phyloP scores from a whole-genome alignment of 805 yeast species.

The Nakazawaea ishiwadae region DNA sequence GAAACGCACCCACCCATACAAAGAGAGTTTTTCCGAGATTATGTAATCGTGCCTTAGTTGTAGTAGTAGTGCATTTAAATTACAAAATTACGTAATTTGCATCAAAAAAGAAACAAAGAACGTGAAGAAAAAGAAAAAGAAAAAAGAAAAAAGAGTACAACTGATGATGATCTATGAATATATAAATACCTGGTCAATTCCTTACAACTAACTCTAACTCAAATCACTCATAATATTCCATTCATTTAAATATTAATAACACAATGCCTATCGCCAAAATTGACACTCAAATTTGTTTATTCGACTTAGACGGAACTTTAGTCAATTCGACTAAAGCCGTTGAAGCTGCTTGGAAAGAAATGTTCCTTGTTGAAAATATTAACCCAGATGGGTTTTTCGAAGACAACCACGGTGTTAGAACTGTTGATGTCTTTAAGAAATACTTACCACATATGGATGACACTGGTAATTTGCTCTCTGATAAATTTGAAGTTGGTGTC shows the following conservation, averaged over 20 bases:
- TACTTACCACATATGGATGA: slow-evolving; percentile 74
- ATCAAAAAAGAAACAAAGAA: background rate
- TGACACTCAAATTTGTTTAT: slow-evolving; percentile 33
- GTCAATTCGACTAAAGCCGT: slow-evolving; percentile 81
- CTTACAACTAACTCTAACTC: too few species aligned
- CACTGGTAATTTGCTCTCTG: slow-evolving; percentile 51
- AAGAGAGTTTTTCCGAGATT: background rate
- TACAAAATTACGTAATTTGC: too few species aligned
- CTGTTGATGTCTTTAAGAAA: slow-evolving; percentile 69
- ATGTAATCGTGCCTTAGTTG: background rate
- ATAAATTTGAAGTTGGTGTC: slow-evolving; percentile 56
- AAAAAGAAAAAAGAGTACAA: background rate
- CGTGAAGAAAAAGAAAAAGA: background rate
- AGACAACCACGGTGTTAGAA: slow-evolving; percentile 80
- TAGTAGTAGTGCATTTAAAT: background rate
- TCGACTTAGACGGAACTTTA: slow-evolving; percentile 86
- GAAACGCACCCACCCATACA: background rate
- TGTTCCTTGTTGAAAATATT: slow-evolving; percentile 61
- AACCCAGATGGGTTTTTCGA: slow-evolving; percentile 67
- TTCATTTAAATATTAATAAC: background rate
- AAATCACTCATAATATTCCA: too few species aligned
- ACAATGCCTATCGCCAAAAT: slow-evolving; percentile 13
- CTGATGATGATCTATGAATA: background rate
- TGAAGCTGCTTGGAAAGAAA: slow-evolving; percentile 76
- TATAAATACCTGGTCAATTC: background rate